Base-by-base conservation (phyloP, 768 basidiomycete genomes). In the Leucosporidium creatinivorum region DNA sequence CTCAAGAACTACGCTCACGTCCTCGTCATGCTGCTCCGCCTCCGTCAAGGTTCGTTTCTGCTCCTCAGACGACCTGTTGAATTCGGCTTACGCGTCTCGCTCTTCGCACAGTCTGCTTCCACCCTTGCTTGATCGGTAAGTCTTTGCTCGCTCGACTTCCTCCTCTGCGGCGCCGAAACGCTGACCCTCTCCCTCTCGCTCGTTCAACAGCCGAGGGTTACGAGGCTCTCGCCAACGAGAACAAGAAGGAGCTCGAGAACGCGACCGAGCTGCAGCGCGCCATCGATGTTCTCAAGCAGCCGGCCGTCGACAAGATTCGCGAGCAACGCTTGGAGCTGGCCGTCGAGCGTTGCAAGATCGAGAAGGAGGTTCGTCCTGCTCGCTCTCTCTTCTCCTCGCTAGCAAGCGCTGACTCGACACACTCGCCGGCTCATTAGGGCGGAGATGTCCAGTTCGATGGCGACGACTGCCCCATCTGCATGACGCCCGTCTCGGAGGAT, bases 1-100 rank as follows among this genome's bases (percentile, higher is more conserved):
- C 73, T 89, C 33, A 87, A 89, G 76, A 86, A 89, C 85, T 88
- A 74, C 48, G 84, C 56, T 47, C 67, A 86, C 81, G 85, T 88
- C 23, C 76, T 84, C n/a, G 80, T 81, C 28, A 82, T 90, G 83
- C 86, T 91, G 25, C 81, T 90, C 19, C 65, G 69, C 63, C 17
- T 51, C 62, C 10, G 61, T 61, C 58, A 13, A 23, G 23, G 4
- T 44, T 18, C 58, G 23, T 47, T n/a, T 44, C 23, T 3, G 58
- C 58, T 15, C 44, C 25, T 28, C 28, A 10, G n/a, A 25, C 9
- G 28, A 3, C 54, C n/a, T 55, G 9, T 25, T 55, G 3, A 26
- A 9, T 26, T 6, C 39, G 36, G 13, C 30, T 36, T 13, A 52
- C 51, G n/a, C n/a, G n/a, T 13, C 5, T n/a, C n/a, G 44, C 87